Evolutionary conservation across 768 basidiomycete species (phyloP).

Genomic region (Hericium alpestre): DNA sequence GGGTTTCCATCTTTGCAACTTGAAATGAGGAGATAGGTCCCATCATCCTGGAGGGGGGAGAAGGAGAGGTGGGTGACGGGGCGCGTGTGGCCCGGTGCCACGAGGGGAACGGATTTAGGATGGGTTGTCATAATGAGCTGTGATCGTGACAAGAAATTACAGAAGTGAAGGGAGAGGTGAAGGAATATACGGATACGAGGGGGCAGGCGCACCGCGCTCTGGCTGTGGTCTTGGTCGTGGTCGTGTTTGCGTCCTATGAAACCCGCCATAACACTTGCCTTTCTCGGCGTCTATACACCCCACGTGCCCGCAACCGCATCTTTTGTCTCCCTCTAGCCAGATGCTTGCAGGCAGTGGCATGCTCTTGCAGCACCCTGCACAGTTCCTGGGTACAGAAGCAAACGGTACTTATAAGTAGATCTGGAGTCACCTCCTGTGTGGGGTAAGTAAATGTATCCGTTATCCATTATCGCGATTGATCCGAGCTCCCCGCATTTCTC

Average conservation of each 20-base stretch:
- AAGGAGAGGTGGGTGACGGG: slow-evolving; percentile 93
- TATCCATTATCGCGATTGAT: too few species aligned
- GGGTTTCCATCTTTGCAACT: slow-evolving; percentile 99
- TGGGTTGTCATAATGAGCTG: slow-evolving; percentile 4
- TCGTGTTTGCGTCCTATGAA: background rate
- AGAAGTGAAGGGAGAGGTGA: slow-evolving; percentile 5
- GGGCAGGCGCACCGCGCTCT: slow-evolving; percentile 24
- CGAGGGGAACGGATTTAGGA: slow-evolving; percentile 61
- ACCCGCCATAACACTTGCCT: background rate
- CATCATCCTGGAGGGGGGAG: slow-evolving; percentile 76
- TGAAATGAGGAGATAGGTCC: slow-evolving; percentile 82
- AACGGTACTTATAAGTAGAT: too few species aligned
- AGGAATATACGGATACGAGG: background rate
- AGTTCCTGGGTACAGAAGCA: too few species aligned
- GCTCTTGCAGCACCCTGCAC: too few species aligned
- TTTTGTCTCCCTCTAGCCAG: too few species aligned
- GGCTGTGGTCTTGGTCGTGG: slow-evolving; percentile 2
- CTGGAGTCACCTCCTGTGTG: too few species aligned
- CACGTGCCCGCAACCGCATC: too few species aligned
- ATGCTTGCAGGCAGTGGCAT: too few species aligned
- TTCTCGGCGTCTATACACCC: background rate
- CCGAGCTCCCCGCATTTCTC: too few species aligned
- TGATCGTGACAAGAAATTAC: background rate
- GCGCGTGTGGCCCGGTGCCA: slow-evolving; percentile 77
- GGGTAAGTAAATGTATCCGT: too few species aligned